phyloP scores from a whole-genome alignment of 495 filamentous ascomycete species.

The Clavariopsis aquatica region DNA sequence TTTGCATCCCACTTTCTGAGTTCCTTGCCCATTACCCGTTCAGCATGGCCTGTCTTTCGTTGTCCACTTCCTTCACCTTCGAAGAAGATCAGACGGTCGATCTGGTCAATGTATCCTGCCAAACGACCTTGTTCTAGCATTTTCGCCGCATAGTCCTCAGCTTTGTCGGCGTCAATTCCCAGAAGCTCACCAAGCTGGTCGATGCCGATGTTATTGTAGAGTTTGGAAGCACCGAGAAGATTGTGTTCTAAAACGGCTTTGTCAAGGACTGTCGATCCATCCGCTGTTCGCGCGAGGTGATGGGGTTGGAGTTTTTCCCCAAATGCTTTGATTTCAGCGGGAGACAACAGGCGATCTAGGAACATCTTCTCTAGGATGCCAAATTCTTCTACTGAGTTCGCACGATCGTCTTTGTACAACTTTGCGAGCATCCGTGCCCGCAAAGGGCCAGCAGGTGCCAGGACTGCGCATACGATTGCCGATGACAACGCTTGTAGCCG shows the following conservation, averaged over 20 bases:
- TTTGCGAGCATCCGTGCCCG: conserved; percentile 76
- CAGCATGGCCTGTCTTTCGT: conserved; percentile 58
- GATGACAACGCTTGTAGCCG: conserved; percentile 78
- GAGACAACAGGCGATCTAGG: conserved; percentile 78
- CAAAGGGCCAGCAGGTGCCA: conserved; percentile 86
- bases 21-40: conserved; percentile 63
- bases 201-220: conserved; percentile 88
- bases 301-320: conserved; percentile 77
- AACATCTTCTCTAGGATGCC: conserved; percentile 97
- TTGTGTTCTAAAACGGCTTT: conserved; percentile 97
- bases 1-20: conserved; percentile 86
- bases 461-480: conserved; percentile 92
- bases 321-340: conserved; percentile 82
- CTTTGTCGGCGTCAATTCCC: conserved; percentile 75
- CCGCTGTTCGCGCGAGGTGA: conserved; percentile 82
- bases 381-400: conserved; percentile 73
- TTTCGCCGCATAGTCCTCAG: conserved; percentile 85
- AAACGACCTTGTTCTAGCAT: conserved; percentile 96
- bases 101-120: conserved; percentile 89
- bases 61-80: conserved; percentile 69
- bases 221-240: conserved; percentile 75
- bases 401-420: conserved; percentile 92
- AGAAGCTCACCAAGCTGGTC: conserved; percentile 75
- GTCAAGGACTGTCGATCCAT: conserved; percentile 90
- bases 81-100: conserved; percentile 85